Conservation (phyloP, 805 yeast species). For the Maudiozyma pseudohumilis region DNA sequence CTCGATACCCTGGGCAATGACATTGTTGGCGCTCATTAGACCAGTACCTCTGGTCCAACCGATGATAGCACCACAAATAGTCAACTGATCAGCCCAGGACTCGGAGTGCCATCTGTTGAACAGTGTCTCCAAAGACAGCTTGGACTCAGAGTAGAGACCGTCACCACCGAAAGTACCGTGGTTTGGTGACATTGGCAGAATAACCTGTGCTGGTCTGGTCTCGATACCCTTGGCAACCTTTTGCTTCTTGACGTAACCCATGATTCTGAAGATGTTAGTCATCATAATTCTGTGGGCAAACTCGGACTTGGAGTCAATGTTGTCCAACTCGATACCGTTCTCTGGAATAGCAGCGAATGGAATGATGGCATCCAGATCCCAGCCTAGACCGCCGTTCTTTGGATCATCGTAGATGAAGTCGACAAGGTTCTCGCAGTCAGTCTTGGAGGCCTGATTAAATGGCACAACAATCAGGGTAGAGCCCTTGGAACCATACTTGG, state of each 20-base stretch:
- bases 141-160: conserved; percentile 97
- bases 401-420: conserved; percentile 75
- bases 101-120: conserved; percentile 99
- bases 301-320: conserved; percentile 90
- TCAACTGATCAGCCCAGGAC: conserved; percentile 89
- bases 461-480: conserved; percentile 93
- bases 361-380: conserved; percentile 93
- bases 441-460: conserved; percentile 95
- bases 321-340: conserved; percentile 90
- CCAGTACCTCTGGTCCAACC: conserved; percentile 99
- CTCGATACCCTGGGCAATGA: conserved; percentile 96
- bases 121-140: conserved; percentile 86
- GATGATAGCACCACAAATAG: conserved; percentile 95
- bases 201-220: conserved; percentile 97
- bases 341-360: conserved; percentile 99
- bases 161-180: conserved; percentile 99
- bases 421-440: conserved; percentile 80
- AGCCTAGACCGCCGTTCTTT: conserved; percentile 85
- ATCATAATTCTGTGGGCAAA: conserved; percentile 98
- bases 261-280: conserved; percentile 83
- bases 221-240: conserved; percentile 67
- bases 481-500: conserved; percentile 87
- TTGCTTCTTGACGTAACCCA: conserved; percentile 82
- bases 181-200: conserved; percentile 94
- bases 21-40: conserved; percentile 93